Base-by-base conservation (phyloP, 2,329 filamentous ascomycete species). In the Zymoseptoria pseudotritici region DNA sequence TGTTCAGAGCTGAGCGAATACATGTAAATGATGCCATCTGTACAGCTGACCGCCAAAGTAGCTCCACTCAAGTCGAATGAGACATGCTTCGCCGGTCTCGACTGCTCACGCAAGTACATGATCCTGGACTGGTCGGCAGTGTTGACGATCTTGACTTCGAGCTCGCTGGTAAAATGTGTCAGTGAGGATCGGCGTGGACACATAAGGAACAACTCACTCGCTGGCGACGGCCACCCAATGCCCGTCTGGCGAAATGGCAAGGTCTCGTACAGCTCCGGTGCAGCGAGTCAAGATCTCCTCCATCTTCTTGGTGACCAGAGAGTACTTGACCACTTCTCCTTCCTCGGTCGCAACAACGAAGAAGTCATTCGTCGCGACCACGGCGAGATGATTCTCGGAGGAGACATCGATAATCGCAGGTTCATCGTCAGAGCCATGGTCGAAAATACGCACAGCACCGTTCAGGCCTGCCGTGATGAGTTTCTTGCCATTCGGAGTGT, bases 171-270 rank as follows among this genome's bases (percentile, higher is more conserved):
- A 2, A 4, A 11, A 10, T 46, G 13, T 19, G 63, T 74, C 57
- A 73, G 65, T 24, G 20, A 13, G 26, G 5, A 46, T 26, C 58
- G 19, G 31, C 54, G 53, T 24, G 9, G 58, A 24, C 59, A 26
- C 46, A 20, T 53, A 13, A 13, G 5, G 46, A 8, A 2, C 19
- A n/a, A 77, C 83, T 66, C 74, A 86, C 84, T 97, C 95, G 80
- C 92, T 97, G n/a, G 92, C 91, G 24, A 97, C 91, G 29, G 94
- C 94, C 65, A 88, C 90, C 92, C 91, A 97, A 69, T 89, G 83
- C 0, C 84, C 83, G 72, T 97, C 89, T 1, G 85, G 83, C 2
- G 91, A 92, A 13, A 99, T 79, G 3, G 90, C 86, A 57, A 99
- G 80, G 73, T 97, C 91, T 69, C 94, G 85, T 31, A 97, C 85